Percentiles rank a stretch among this genome's conserved stretches.
Evolutionary conservation across 2,329 filamentous ascomycete species (phyloP).

Genomic region (Coleophoma crateriformis): DNA sequence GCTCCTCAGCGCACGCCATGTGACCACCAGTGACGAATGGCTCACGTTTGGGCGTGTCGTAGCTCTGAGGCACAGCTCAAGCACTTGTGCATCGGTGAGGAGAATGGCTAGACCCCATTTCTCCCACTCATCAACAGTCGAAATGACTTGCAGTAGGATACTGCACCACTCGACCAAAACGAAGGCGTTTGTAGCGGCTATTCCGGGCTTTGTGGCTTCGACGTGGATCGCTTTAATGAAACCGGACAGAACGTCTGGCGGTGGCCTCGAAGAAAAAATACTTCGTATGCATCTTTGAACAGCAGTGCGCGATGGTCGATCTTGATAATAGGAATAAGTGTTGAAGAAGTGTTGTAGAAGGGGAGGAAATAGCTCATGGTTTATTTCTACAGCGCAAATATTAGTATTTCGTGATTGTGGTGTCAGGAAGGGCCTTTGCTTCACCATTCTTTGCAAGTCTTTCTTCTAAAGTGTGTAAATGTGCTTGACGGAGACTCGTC

Average conservation of each 20-base stretch:
- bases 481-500: constrained; percentile 47
- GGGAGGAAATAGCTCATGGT: constrained; percentile 35
- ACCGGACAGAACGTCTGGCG: constrained; percentile 52
- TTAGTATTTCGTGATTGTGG: constrained; percentile 9
- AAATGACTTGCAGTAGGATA: constrained; percentile 67
- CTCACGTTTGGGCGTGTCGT: constrained; percentile 58
- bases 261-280: constrained; percentile 53
- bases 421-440: constrained; percentile 6
- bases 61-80: constrained; percentile 74
- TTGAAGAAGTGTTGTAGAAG: constrained; percentile 74
- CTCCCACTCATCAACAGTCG: constrained; percentile 56
- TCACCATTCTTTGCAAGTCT: constrained; percentile 49
- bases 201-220: constrained; percentile 70
- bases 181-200: constrained; percentile 78
- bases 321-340: constrained; percentile 82
- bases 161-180: constrained; percentile 89
- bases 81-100: constrained; percentile 61
- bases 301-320: constrained; percentile 76
- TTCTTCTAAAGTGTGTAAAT: constrained; percentile 52
- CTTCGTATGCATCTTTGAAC: constrained; percentile 74
- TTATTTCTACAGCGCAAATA: constrained; percentile 26
- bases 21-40: constrained; percentile 70
- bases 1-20: constrained; percentile 73
- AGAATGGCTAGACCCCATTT: constrained; percentile 62
- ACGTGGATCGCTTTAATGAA: constrained; percentile 63